Conservation (phyloP, 2,329 filamentous ascomycete genomes). For the Exophiala aquamarina region DNA sequence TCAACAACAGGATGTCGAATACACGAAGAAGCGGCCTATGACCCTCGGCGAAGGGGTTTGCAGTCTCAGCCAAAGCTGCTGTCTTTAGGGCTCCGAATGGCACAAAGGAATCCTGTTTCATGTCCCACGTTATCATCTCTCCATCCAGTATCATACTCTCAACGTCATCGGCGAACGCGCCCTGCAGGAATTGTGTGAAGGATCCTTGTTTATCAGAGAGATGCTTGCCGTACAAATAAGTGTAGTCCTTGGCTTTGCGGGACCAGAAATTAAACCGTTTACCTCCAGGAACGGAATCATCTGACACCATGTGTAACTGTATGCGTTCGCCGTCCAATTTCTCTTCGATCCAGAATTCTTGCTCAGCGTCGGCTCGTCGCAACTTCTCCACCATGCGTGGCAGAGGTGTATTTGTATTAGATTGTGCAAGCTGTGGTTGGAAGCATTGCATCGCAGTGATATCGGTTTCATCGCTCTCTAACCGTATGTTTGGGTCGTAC, state of each 20-base stretch:
- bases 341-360: slow-evolving; percentile 94
- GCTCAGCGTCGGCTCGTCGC: slow-evolving; percentile 66
- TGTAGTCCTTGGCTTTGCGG: slow-evolving; percentile 93
- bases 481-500: slow-evolving; percentile 67
- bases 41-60: slow-evolving; percentile 65
- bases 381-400: slow-evolving; percentile 66
- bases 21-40: slow-evolving; percentile 77
- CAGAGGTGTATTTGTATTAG: slow-evolving; percentile 55
- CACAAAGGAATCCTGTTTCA: slow-evolving; percentile 77
- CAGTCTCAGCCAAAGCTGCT: slow-evolving; percentile 76
- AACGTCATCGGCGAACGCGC: slow-evolving; percentile 75
- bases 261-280: slow-evolving; percentile 86
- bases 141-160: slow-evolving; percentile 89
- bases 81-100: slow-evolving; percentile 93
- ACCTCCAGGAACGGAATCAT: slow-evolving; percentile 67
- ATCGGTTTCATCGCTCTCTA: slow-evolving; percentile 73
- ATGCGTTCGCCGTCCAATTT: slow-evolving; percentile 96
- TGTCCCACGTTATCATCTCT: slow-evolving; percentile 99
- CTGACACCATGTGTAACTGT: slow-evolving; percentile 87
- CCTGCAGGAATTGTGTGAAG: slow-evolving; percentile 74
- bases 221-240: slow-evolving; percentile 82
- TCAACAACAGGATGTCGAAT: slow-evolving; percentile 90
- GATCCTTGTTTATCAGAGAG: slow-evolving; percentile 73
- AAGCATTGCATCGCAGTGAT: slow-evolving; percentile 91
- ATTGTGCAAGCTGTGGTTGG: slow-evolving; percentile 86